phyloP scores from a whole-genome alignment of 192 early-diverging fungal species.

The Coemansia sp. region DNA sequence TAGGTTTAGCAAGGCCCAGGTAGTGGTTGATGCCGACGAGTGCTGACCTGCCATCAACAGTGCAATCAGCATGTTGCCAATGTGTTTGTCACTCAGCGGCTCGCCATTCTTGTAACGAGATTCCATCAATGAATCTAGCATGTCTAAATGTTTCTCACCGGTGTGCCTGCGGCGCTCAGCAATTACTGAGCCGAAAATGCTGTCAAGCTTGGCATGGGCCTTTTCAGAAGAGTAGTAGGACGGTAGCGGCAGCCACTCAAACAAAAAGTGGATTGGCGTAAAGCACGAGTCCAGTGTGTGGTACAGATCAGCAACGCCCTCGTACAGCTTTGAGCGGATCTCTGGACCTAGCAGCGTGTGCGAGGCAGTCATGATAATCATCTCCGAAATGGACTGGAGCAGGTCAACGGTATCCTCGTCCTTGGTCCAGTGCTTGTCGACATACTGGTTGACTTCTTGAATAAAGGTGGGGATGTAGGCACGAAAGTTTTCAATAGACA shows the following conservation, averaged over 20 bases:
- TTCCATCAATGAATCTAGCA: conserved; percentile 80
- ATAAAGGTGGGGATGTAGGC: conserved; percentile 83
- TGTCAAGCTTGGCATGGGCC: conserved; percentile 79
- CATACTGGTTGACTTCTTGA: conserved; percentile 75
- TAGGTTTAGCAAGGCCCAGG: conserved; percentile 87
- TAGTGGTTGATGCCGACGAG: conserved; percentile 84
- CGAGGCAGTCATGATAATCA: conserved; percentile 92
- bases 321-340: conserved; percentile 78
- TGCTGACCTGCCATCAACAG: conserved; percentile 97
- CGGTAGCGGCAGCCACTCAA: conserved; percentile 86
- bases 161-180: conserved; percentile 62
- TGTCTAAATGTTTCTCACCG: conserved; percentile 62
- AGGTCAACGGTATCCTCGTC: conserved; percentile 60
- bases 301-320: conserved; percentile 83
- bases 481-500: conserved; percentile 82
- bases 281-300: conserved; percentile 92
- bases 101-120: conserved; percentile 86
- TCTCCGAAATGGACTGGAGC: conserved; percentile 75
- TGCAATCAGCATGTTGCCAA: conserved; percentile 96
- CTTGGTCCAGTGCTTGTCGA: conserved; percentile 61
- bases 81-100: conserved; percentile 73
- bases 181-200: conserved; percentile 77
- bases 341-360: conserved; percentile 92
- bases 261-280: conserved; percentile 91
- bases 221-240: conserved; percentile 78